A percentile compares a stretch with the other conserved stretches of the same genome.
Evolutionary conservation across 78 protist genomes (phyloP).

Genomic region (Emiliania huxleyi): DNA sequence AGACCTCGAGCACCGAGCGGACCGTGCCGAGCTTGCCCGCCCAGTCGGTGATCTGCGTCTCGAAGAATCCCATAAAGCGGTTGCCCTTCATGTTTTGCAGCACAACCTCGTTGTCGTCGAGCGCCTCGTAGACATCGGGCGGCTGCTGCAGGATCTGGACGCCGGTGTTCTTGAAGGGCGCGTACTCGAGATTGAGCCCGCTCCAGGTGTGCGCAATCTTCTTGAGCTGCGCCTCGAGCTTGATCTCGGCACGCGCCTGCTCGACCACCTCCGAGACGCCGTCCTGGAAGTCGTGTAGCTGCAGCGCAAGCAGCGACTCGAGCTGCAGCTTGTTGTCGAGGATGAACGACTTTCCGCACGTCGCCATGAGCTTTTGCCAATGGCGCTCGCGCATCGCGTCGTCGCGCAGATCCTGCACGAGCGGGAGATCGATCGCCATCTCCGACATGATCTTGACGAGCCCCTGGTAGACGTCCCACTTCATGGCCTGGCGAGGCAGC

Average conservation of each 20-base stretch:
- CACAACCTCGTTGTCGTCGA: slow-evolving; percentile 48
- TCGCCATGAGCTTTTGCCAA: slow-evolving; percentile 77
- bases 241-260: slow-evolving; percentile 15
- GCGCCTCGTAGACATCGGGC: slow-evolving; percentile 41
- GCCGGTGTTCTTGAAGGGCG: slow-evolving; percentile 59
- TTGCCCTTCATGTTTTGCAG: slow-evolving; percentile 65
- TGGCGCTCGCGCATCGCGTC: slow-evolving; percentile 83
- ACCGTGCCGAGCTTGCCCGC: slow-evolving; percentile 48
- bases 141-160: slow-evolving; percentile 43
- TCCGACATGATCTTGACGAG: slow-evolving; percentile 57
- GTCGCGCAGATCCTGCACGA: slow-evolving; percentile 66
- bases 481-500: background rate
- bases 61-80: slow-evolving; percentile 56
- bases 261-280: slow-evolving; percentile 60
- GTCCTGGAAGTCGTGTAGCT: slow-evolving; percentile 73
- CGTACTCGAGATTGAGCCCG: background rate
- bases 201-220: background rate
- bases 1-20: slow-evolving; percentile 66
- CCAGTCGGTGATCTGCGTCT: background rate
- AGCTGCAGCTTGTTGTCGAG: slow-evolving; percentile 63
- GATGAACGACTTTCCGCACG: slow-evolving; percentile 36
- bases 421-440: slow-evolving; percentile 66
- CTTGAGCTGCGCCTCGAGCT: background rate
- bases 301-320: slow-evolving; percentile 59
- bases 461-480: slow-evolving; percentile 60